Evolutionary conservation across 1,284 basidiomycete species (phyloP), one percentile per base, ranked within the genome.

Genomic region (Rhodotorula sp.): DNA sequence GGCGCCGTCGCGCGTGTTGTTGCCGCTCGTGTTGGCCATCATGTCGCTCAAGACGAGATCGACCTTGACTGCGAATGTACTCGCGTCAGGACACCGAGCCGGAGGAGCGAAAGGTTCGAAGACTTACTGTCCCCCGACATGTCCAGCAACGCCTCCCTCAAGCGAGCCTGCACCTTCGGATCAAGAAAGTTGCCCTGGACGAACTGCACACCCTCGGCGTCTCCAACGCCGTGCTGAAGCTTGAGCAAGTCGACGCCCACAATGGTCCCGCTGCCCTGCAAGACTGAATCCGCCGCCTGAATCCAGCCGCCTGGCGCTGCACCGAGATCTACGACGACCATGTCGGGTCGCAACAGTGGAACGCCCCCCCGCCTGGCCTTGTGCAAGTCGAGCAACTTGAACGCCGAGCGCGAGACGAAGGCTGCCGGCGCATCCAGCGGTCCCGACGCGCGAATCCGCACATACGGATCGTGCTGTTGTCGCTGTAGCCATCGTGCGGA

Each of bases 11-110:
- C 80, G 69, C 4, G 70, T 66, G 34, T 77, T 61, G 22, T 78
- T 75, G 2, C 82, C 82, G 8, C 77, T 78, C 79, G 81, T 80
- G 46, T 80, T 77, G 37, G 79, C 80, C 81, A 83, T 81, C 82
- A 83, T 83, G 74, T 83, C 82, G 51, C 76, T 79, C 28, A 82
- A 59, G 20, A 82, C 80, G 15, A 79, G 75, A 73, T 83, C 81
- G 7, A 82, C 80, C 18, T 57, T 26, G 10, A 28, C 24, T 2
- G 40, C 40, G 16, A 40, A 18, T 18, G 40, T 13, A 18, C 16
- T 18, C 13, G 13, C 54, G 44, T 44, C 53, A 9, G 59, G 22
- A 22, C 37, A 26, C 28, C 44, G 16, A 28, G 28, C 5, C 37
- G 56, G 24, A 48, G 34, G 37, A 44, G 40, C 3, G 40, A 44